Conservation (phyloP, 2,329 filamentous ascomycete genomes). For the Botrytis hyacinthi region DNA sequence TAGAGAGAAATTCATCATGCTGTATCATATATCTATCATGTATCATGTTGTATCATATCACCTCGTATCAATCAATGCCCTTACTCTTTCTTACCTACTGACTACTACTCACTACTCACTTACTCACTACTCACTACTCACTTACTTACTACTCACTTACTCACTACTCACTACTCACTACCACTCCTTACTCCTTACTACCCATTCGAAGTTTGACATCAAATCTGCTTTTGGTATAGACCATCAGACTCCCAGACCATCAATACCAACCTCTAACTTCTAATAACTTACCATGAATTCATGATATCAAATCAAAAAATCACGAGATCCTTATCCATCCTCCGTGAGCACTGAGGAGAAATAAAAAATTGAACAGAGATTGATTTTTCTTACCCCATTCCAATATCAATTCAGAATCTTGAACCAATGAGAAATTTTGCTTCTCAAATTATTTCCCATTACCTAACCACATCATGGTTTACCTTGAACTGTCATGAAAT, state of each 20-base stretch:
- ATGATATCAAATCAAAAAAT: not conserved
- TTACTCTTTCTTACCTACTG: not conserved
- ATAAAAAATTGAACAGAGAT: not conserved
- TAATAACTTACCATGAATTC: not conserved
- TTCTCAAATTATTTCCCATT: constrained; percentile 4
- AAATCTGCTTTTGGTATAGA: not conserved
- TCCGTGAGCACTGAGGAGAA: not conserved
- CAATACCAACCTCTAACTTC: not conserved
- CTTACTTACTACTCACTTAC: no score
- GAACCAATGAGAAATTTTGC: constrained; percentile 14
- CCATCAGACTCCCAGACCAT: not conserved
- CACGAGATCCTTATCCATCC: not conserved
- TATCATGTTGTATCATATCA: constrained; percentile 1
- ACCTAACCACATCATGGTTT: constrained; percentile 16
- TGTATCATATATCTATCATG: not conserved
- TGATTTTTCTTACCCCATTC: constrained; percentile 10
- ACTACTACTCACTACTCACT: no score
- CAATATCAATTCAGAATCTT: not conserved
- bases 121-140: no score
- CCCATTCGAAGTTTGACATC: not conserved
- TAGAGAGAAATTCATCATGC: not conserved
- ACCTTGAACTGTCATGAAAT: constrained; percentile 6
- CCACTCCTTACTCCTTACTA: not conserved
- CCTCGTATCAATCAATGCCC: constrained; percentile 1
- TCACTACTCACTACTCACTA: no score